Evolutionary conservation across 306 rosid genomes (phyloP).

Genomic region (Cicer pinnatifidum): DNA sequence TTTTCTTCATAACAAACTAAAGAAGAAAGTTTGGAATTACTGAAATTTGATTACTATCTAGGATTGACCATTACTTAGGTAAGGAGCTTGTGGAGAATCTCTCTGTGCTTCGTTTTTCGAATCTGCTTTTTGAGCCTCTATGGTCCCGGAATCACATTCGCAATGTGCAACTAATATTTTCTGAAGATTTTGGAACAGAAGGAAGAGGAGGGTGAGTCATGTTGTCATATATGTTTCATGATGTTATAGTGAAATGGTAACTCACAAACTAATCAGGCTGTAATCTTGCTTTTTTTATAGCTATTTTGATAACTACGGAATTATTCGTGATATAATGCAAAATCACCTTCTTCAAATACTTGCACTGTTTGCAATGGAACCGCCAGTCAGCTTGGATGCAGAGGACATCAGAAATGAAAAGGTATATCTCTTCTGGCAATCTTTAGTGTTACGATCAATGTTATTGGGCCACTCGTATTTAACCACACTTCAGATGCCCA

Average conservation of each 20-base stretch:
- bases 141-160: conserved; percentile 92
- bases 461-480: neutral
- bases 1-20: conserved; percentile 31
- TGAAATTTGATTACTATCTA: conserved; percentile 50
- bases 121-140: conserved; percentile 92
- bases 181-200: conserved; percentile 97
- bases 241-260: conserved; percentile 28
- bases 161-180: conserved; percentile 91
- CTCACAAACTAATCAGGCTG: conserved; percentile 35
- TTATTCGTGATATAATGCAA: conserved; percentile 97
- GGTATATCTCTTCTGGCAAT: conserved; percentile 50
- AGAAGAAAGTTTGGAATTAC: conserved; percentile 41
- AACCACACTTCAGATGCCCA: neutral
- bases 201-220: conserved; percentile 91
- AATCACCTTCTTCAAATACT: conserved; percentile 97
- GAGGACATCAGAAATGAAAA: conserved; percentile 96
- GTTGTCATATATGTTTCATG: conserved; percentile 21
- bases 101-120: conserved; percentile 96
- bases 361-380: conserved; percentile 95
- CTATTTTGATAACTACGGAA: conserved; percentile 87
- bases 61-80: conserved; percentile 99
- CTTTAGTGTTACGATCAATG: neutral
- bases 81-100: conserved; percentile 98
- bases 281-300: conserved; percentile 50
- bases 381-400: conserved; percentile 95